Percentiles rank a stretch among this genome's conserved stretches.
Conservation (phyloP, 805 yeast genomes). For the Kodamaea laetipori region DNA sequence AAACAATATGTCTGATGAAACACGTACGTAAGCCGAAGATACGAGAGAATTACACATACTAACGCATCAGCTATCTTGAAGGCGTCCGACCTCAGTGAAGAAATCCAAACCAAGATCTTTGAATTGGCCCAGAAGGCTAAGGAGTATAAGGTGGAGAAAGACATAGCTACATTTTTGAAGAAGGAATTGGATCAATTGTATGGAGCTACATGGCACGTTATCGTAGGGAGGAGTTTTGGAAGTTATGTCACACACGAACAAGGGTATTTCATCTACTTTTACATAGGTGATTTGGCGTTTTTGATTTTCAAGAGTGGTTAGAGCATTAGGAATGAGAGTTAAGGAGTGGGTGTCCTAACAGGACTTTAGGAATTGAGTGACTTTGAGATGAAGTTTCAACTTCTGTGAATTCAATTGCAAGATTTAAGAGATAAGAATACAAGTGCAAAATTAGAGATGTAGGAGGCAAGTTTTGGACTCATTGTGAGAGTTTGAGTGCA, state of each 20-base stretch:
- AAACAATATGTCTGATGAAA: conserved; percentile 10
- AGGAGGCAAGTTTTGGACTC: too few relatives aligned
- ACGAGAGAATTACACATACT: conserved; percentile 5
- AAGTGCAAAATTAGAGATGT: too few relatives aligned
- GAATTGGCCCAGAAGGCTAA: conserved; percentile 49
- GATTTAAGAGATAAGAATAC: too few relatives aligned
- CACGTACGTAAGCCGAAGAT: conserved; percentile 8
- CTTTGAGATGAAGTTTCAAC: too few relatives aligned
- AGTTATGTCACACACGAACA: conserved; percentile 78
- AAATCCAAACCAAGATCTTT: conserved; percentile 52
- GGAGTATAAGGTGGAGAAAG: conserved; percentile 52
- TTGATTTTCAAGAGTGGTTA: conserved; percentile 69
- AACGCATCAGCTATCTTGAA: conserved; percentile 37
- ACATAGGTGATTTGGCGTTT: conserved; percentile 68
- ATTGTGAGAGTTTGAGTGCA: too few relatives aligned
- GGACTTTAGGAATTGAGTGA: background rate
- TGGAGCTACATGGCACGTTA: conserved; percentile 80
- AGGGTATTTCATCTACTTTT: conserved; percentile 70
- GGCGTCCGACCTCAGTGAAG: conserved; percentile 52
- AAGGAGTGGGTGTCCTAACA: too few relatives aligned
- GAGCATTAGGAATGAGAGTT: background rate
- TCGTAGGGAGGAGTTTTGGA: conserved; percentile 80
- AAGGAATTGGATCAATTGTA: conserved; percentile 63
- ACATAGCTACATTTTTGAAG: conserved; percentile 65
- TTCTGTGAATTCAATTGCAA: too few relatives aligned